Evolutionary conservation across 1,139 yeast species (phyloP).

Genomic region (Lodderomyces pseudojiufengensis): DNA sequence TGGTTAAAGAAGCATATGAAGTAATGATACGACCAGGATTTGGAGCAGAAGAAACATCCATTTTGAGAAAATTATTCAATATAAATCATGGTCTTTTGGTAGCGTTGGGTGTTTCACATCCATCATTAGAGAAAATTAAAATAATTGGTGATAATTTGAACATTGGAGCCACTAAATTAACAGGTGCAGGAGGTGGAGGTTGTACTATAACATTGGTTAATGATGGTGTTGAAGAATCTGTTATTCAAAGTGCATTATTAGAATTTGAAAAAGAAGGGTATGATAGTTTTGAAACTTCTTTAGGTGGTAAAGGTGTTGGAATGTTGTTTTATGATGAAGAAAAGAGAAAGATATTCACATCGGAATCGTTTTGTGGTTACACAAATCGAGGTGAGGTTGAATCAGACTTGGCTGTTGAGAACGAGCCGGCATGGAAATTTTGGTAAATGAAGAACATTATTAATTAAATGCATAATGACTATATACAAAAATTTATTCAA

Average conservation of each 20-base stretch:
- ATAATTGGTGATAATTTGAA: constrained; percentile 54
- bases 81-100: constrained; percentile 87
- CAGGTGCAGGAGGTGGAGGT: constrained; percentile 99
- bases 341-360: constrained; percentile 22
- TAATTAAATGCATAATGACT: constrained; percentile 1
- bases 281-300: constrained; percentile 74
- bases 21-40: constrained; percentile 52
- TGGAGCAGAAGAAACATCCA: constrained; percentile 40
- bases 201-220: constrained; percentile 86
- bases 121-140: constrained; percentile 72
- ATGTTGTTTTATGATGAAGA: constrained; percentile 27
- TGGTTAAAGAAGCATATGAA: constrained; percentile 66
- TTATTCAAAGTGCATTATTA: constrained; percentile 32
- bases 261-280: constrained; percentile 50
- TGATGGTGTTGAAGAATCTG: constrained; percentile 37
- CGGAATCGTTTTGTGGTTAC: constrained; percentile 33
- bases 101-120: constrained; percentile 90
- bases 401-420: constrained; percentile 38
- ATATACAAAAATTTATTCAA: too few species aligned
- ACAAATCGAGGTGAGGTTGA: constrained; percentile 47
- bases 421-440: constrained; percentile 50
- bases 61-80: constrained; percentile 63
- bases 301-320: constrained; percentile 91
- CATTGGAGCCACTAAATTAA: constrained; percentile 86
- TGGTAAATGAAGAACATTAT: constrained; percentile 37